Conservation (phyloP, 805 yeast genomes). For the Diddensiella transvaalensis region DNA sequence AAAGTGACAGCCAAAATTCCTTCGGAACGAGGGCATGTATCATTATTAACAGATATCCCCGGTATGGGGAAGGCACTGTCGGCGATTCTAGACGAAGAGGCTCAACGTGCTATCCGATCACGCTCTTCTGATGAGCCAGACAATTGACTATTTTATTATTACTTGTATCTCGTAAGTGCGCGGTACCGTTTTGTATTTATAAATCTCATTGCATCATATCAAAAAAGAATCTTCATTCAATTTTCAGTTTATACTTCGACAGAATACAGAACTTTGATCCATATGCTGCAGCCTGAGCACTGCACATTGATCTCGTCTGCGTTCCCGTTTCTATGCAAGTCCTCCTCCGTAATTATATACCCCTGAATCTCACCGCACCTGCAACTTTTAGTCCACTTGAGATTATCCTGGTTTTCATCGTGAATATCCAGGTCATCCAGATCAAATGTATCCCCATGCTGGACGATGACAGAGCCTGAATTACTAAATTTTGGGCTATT, state of each 20-base stretch:
- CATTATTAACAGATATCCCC: slow-evolving; percentile 67
- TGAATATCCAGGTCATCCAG: slow-evolving; percentile 55
- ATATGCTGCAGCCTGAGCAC: slow-evolving; percentile 78
- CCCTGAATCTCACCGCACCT: slow-evolving; percentile 47
- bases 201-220: background rate
- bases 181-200: too few species aligned
- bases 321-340: slow-evolving; percentile 52
- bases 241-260: slow-evolving; percentile 20
- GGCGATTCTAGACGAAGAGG: slow-evolving; percentile 49
- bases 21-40: slow-evolving; percentile 71
- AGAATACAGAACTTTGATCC: slow-evolving; percentile 69
- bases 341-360: slow-evolving; percentile 57
- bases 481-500: slow-evolving; percentile 33
- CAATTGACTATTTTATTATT: too few species aligned
- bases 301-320: slow-evolving; percentile 70
- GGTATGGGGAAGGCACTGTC: slow-evolving; percentile 69
- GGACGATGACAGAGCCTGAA: slow-evolving; percentile 40
- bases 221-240: background rate
- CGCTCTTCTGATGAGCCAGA: too few species aligned
- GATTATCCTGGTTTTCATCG: slow-evolving; percentile 27
- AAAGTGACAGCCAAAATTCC: slow-evolving; percentile 64
- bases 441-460: slow-evolving; percentile 65
- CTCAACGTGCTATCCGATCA: background rate
- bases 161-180: background rate
- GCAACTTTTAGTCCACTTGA: slow-evolving; percentile 33